These are phyloP conservation scores for Thermothelomyces thermophilus DNA, from an alignment of 2,329 filamentous ascomycete species.

Conservation along the genomic window DNA sequence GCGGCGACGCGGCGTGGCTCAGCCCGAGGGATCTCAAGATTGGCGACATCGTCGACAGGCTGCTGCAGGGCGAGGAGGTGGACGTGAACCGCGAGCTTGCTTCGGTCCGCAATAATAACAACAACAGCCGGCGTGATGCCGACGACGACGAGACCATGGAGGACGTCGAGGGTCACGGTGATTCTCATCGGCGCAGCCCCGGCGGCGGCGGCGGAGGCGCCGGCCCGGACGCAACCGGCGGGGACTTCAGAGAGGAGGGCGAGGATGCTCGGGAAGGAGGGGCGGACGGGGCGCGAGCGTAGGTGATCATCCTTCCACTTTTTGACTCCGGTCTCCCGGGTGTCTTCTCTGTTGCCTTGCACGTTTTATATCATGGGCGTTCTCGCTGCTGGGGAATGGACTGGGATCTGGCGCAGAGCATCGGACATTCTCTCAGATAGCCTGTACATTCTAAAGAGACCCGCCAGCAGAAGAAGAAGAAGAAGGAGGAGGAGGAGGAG, in stretches of 20 bases:
- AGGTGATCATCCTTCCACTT: conserved; percentile 56
- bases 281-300: conserved; percentile 97
- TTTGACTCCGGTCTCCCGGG: too few relatives aligned
- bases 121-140: conserved; percentile 33
- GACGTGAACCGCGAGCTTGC: conserved; percentile 69
- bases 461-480: conserved; percentile 13
- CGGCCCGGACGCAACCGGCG: conserved; percentile 79
- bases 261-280: conserved; percentile 84
- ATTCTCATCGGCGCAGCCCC: conserved; percentile 49
- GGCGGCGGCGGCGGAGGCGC: conserved; percentile 74
- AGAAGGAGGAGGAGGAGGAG: too few relatives aligned
- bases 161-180: conserved; percentile 62
- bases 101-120: conserved; percentile 53
- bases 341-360: too few relatives aligned
- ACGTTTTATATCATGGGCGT: neutral
- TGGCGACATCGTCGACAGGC: conserved; percentile 74
- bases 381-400: conserved; percentile 1
- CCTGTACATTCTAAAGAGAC: conserved; percentile 23
- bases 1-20: conserved; percentile 67
- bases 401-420: conserved; percentile 18
- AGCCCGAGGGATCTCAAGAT: conserved; percentile 81
- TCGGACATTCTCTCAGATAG: conserved; percentile 16
- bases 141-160: conserved; percentile 61
- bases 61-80: conserved; percentile 85
- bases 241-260: conserved; percentile 86